Evolutionary conservation across 1,284 basidiomycete species (phyloP).

Genomic region (Rhodotorula sp.): DNA sequence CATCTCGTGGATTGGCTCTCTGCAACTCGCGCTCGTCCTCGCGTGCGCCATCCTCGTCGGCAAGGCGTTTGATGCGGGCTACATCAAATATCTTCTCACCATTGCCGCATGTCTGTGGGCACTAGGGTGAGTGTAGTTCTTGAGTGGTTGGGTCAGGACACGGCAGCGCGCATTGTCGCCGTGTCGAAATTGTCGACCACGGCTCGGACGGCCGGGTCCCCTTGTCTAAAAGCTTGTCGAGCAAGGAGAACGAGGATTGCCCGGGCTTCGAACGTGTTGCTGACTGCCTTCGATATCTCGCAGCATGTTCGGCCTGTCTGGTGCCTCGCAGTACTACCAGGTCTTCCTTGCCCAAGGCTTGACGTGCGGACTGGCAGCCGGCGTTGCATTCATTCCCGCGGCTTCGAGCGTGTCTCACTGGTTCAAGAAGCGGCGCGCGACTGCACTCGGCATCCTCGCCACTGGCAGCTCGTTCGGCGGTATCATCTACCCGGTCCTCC

Average conservation of each 20-base stretch:
- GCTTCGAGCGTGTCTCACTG: slow-evolving; percentile 42
- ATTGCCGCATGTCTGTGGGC: slow-evolving; percentile 32
- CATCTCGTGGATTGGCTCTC: slow-evolving; percentile 40
- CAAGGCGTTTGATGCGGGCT: slow-evolving; percentile 44
- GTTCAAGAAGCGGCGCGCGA: slow-evolving; percentile 41
- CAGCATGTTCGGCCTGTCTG: slow-evolving; percentile 38
- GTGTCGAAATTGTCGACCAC: too few relatives aligned
- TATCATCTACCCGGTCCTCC: slow-evolving; percentile 28
- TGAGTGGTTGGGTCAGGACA: too few relatives aligned
- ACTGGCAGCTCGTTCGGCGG: slow-evolving; percentile 42
- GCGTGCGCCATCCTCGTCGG: slow-evolving; percentile 37
- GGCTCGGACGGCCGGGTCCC: too few relatives aligned
- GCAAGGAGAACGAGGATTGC: too few relatives aligned
- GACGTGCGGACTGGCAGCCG: slow-evolving; percentile 33
- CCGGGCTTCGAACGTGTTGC: neutral
- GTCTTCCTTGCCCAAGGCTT: slow-evolving; percentile 43
- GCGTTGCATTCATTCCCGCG: slow-evolving; percentile 43
- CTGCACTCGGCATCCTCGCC: slow-evolving; percentile 42
- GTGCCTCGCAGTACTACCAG: slow-evolving; percentile 33
- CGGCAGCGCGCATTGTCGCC: neutral
- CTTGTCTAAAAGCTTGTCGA: too few relatives aligned
- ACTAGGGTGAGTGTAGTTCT: slow-evolving; percentile 23
- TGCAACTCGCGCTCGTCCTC: slow-evolving; percentile 33
- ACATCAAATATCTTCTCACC: slow-evolving; percentile 38
- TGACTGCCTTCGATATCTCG: neutral